These are phyloP conservation scores for Entomophthora muscae DNA, from an alignment of 371 early-diverging fungal genomes.

Conservation along the genomic window DNA sequence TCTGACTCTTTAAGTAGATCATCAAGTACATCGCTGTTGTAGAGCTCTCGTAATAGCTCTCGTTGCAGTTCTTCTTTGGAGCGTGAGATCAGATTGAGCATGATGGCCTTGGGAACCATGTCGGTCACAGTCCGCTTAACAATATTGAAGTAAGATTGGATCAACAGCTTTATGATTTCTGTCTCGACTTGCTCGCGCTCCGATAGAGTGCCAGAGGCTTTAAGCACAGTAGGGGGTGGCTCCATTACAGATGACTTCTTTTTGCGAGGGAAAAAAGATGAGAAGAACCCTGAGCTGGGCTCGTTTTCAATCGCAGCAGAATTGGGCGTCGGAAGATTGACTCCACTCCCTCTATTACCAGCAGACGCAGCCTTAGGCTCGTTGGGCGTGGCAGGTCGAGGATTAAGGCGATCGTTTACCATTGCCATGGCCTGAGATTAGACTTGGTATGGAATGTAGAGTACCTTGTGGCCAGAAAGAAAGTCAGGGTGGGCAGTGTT, in stretches of 20 bases:
- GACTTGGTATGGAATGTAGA: no score
- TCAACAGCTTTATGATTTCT: no score
- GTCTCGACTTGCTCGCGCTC: no score
- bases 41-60: no score
- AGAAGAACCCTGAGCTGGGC: conserved; percentile 67
- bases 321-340: conserved; percentile 12
- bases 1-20: no score
- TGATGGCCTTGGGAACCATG: conserved; percentile 97
- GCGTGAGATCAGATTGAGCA: conserved; percentile 85
- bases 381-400: conserved; percentile 13
- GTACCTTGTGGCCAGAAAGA: conserved; percentile 69
- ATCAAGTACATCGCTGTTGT: no score
- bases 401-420: conserved; percentile 67
- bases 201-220: no score
- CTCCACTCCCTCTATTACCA: conserved; percentile 15
- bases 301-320: conserved; percentile 2
- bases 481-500: conserved; percentile 99
- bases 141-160: no score
- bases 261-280: conserved; percentile 70
- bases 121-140: no score
- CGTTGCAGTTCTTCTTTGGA: conserved; percentile 89
- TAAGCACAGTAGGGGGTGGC: no score
- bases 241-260: conserved; percentile 65
- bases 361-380: conserved; percentile 8
- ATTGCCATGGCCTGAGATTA: conserved; percentile 54